Evolutionary conservation across 1,284 basidiomycete genomes (phyloP).

Genomic region (Xerocomus minutiporus): DNA sequence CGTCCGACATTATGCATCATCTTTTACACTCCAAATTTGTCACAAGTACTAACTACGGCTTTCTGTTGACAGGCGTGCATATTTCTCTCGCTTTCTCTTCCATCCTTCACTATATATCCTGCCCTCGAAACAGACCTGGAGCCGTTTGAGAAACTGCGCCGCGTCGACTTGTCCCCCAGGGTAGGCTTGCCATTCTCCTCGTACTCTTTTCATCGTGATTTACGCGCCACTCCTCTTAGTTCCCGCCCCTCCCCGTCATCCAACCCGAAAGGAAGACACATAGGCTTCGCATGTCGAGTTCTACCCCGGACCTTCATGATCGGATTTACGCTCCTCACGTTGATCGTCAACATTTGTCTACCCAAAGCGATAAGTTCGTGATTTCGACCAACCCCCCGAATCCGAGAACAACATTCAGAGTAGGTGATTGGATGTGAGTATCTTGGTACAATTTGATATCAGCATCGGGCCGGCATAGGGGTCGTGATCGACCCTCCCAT

Average conservation of each 20-base stretch:
- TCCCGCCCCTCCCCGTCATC: constrained; percentile 23
- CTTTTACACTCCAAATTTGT: constrained; percentile 12
- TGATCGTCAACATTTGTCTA: neutral
- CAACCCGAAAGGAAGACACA: constrained; percentile 23
- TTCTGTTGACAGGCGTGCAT: constrained; percentile 44
- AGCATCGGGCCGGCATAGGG: constrained; percentile 8
- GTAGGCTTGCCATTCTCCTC: constrained; percentile 26
- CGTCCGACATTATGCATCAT: neutral
- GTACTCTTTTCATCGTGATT: neutral
- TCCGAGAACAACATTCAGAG: constrained; percentile 63
- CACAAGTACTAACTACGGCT: constrained; percentile 12
- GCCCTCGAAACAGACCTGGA: constrained; percentile 60
- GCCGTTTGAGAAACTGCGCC: constrained; percentile 50
- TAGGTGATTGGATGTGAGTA: constrained; percentile 78
- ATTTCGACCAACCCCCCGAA: constrained; percentile 73
- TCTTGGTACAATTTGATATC: constrained; percentile 16
- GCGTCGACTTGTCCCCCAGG: constrained; percentile 38
- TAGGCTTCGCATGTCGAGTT: constrained; percentile 35
- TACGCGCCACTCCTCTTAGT: constrained; percentile 6
- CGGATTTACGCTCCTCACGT: constrained; percentile 8
- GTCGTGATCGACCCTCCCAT: constrained; percentile 16
- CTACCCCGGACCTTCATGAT: constrained; percentile 35
- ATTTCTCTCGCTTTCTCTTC: constrained; percentile 47
- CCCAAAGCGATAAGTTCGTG: constrained; percentile 41
- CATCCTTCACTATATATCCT: constrained; percentile 45